These are phyloP conservation scores for Pichia ethanolica DNA, from an alignment of 805 yeast genomes.

Conservation along the genomic window DNA sequence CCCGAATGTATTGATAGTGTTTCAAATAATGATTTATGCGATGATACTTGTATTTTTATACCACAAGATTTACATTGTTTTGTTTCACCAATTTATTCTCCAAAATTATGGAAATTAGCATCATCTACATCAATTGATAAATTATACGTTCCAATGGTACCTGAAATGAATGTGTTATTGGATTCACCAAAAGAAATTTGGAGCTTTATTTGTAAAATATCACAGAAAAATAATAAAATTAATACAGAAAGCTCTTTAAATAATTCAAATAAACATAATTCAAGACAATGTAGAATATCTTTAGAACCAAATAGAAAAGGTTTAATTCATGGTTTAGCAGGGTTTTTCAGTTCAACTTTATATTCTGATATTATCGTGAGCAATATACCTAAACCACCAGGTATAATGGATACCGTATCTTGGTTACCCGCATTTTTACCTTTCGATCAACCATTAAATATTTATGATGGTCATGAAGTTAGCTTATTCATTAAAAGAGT, in stretches of 20 bases:
- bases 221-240: background rate
- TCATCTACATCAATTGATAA: conserved; percentile 15
- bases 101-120: conserved; percentile 38
- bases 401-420: conserved; percentile 28
- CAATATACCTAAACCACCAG: conserved; percentile 32
- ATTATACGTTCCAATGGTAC: conserved; percentile 25
- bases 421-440: conserved; percentile 72
- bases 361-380: conserved; percentile 52
- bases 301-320: conserved; percentile 43
- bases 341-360: conserved; percentile 66
- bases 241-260: background rate
- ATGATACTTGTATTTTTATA: conserved; percentile 51
- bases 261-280: conserved; percentile 15
- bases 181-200: conserved; percentile 47
- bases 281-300: conserved; percentile 17
- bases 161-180: conserved; percentile 34
- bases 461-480: conserved; percentile 48
- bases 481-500: conserved; percentile 46
- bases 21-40: conserved; percentile 21
- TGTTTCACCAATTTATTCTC: conserved; percentile 62
- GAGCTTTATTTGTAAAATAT: conserved; percentile 22
- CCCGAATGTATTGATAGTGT: conserved; percentile 66
- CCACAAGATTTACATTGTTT: conserved; percentile 54
- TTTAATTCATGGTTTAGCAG: conserved; percentile 65
- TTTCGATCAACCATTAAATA: conserved; percentile 41